Percentiles rank a stretch among this genome's conserved stretches.
Conservation (phyloP, 768 basidiomycete species). For the Lactarius pseudohatsudake region DNA sequence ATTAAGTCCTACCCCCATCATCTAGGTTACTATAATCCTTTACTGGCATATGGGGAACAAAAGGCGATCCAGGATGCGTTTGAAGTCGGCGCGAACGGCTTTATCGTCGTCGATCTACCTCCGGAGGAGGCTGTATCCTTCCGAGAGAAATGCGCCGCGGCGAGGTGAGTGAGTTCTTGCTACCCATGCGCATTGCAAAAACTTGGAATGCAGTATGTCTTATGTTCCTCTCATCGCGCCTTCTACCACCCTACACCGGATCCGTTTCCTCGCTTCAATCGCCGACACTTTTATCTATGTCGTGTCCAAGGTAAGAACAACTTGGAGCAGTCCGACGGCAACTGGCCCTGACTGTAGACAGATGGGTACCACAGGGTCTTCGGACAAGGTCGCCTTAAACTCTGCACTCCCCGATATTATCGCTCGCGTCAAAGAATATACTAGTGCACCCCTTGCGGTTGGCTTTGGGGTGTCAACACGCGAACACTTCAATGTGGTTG, state of each 20-base stretch:
- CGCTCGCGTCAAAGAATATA: conserved; percentile 73
- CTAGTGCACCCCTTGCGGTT: conserved; percentile 85
- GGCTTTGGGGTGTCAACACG: conserved; percentile 95
- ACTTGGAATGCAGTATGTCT: conserved; percentile 61
- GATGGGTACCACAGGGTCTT: conserved; percentile 99
- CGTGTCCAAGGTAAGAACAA: conserved; percentile 77
- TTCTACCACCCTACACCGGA: conserved; percentile 82
- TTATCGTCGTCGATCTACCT: conserved; percentile 96
- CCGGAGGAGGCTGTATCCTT: conserved; percentile 94
- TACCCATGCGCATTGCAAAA: conserved; percentile 1
- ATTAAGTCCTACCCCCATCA: not conserved
- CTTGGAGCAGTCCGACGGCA: not conserved
- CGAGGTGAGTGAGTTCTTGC: conserved; percentile 55
- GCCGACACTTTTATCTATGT: conserved; percentile 98
- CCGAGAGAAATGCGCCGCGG: conserved; percentile 79
- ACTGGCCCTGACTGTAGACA: conserved; percentile 32
- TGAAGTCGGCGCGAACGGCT: conserved; percentile 93
- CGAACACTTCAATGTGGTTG: conserved; percentile 83
- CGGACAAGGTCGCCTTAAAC: conserved; percentile 69
- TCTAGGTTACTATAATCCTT: conserved; percentile 94
- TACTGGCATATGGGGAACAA: conserved; percentile 94
- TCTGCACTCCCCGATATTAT: conserved; percentile 80
- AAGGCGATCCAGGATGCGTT: conserved; percentile 87
- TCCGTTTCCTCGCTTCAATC: conserved; percentile 88
- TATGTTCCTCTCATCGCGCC: conserved; percentile 96